These are phyloP conservation scores for Plectosphaerella sp. DNA, from an alignment of 2,329 filamentous ascomycete species.

Conservation along the genomic window DNA sequence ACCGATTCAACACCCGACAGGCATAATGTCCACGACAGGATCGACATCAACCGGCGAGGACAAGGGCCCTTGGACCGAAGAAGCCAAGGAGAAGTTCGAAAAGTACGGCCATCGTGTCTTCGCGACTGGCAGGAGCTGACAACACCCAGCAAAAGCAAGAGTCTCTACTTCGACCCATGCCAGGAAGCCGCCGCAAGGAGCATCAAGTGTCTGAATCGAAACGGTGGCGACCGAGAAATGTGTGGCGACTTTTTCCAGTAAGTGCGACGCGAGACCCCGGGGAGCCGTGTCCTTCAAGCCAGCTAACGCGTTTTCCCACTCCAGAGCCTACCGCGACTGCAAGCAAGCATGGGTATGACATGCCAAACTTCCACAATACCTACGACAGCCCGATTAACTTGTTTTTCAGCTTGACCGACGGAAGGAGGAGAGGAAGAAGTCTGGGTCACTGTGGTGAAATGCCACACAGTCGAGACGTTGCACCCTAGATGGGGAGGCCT, in stretches of 20 bases:
- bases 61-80: conserved; percentile 48
- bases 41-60: neutral
- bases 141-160: conserved; percentile 70
- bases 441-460: conserved; percentile 12
- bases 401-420: conserved; percentile 20
- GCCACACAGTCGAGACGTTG: too few relatives aligned
- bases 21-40: too few relatives aligned
- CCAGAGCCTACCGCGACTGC: conserved; percentile 86
- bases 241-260: conserved; percentile 95
- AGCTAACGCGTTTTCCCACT: neutral
- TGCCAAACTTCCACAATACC: neutral
- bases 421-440: conserved; percentile 18
- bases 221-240: conserved; percentile 82
- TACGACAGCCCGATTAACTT: neutral
- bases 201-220: conserved; percentile 83
- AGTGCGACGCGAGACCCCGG: conserved; percentile 26
- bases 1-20: too few relatives aligned
- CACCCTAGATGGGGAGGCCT: too few relatives aligned
- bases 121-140: neutral
- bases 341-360: conserved; percentile 83
- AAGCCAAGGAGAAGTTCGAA: conserved; percentile 61
- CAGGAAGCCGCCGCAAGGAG: conserved; percentile 86
- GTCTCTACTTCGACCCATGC: conserved; percentile 92
- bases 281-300: too few relatives aligned
- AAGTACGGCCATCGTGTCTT: conserved; percentile 34